Evolutionary conservation across 306 rosid genomes (phyloP), one percentile per base, ranked within the genome.

Genomic region (Hippophae gyantsensis): DNA sequence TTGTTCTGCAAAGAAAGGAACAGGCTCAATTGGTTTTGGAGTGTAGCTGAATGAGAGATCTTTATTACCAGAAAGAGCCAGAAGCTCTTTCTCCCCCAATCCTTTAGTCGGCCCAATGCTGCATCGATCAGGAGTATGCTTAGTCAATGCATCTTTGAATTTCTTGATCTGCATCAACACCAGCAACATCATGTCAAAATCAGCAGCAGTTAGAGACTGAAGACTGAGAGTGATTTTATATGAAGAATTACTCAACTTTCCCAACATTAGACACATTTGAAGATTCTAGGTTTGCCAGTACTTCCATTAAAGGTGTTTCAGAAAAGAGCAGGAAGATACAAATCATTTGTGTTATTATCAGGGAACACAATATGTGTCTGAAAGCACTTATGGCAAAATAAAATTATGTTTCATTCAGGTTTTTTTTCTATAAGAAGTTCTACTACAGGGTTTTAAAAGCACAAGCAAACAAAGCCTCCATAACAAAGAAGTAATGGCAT

Each of bases 51-150:
- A 90, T 42, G 72, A 46, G 44, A 90, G 78, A 61, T 87, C 94
- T 59, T 11, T 85, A 70, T 85, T 87, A 49, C 87, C 80, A 52
- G 98, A 68, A 0, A 92, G 77, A 13, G 98, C 95, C 3, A 78
- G n/a, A 14, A 92, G 96, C 60, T 87, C 98, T 67, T 83, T 85
- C 86, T 92, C 96, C 69, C 87, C 98, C 78, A 92, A 72, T 63
- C 98, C 98, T 72, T 78, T 86, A 27, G 83, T 66, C 38, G 96
- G 98, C 0, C 76, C 89, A 41, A 92, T 80, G 72, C 98, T 85
- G 75, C 96, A 87, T 27, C 98, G 76, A 10, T 83, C 88, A 0
- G 96, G 78, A 54, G 77, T 69, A 82, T 92, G 95, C 69, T 92
- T 87, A 61, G 93, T 83, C 54, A 92, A 75, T 52, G 98, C 98